Evolutionary conservation across 2,329 filamentous ascomycete species (phyloP).

Genomic region (Raffaelea arxii): DNA sequence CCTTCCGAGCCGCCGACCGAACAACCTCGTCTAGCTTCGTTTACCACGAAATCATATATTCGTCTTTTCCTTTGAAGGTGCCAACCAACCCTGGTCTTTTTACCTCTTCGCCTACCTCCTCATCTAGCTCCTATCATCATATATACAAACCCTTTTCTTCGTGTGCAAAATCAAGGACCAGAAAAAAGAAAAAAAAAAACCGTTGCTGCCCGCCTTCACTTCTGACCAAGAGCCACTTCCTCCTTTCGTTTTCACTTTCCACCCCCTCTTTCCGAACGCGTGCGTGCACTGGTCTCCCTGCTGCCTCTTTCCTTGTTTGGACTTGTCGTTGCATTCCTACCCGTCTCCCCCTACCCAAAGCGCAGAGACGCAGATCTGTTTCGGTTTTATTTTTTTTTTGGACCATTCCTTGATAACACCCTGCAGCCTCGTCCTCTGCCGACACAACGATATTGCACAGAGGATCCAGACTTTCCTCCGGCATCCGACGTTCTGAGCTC

Average conservation of each 20-base stretch:
- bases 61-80: too few species aligned
- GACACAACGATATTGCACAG: too few species aligned
- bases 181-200: background rate
- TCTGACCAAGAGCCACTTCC: background rate
- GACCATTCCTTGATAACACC: too few species aligned
- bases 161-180: too few species aligned
- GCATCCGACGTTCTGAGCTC: too few species aligned
- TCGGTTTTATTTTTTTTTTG: background rate
- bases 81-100: conserved; percentile 1
- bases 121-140: background rate
- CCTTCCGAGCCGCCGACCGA: conserved; percentile 2
- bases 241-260: background rate
- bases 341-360: too few species aligned
- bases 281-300: too few species aligned
- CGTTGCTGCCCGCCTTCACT: background rate
- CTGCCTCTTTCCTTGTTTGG: background rate
- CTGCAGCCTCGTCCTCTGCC: too few species aligned
- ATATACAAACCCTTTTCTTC: too few species aligned
- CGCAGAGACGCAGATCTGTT: too few species aligned
- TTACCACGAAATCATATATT: conserved; percentile 7
- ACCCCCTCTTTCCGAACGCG: too few species aligned
- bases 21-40: conserved; percentile 5
- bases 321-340: background rate
- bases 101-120: background rate
- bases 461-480: too few species aligned